Evolutionary conservation across 1,284 basidiomycete genomes (phyloP).

Genomic region (Trichosporon faecale): DNA sequence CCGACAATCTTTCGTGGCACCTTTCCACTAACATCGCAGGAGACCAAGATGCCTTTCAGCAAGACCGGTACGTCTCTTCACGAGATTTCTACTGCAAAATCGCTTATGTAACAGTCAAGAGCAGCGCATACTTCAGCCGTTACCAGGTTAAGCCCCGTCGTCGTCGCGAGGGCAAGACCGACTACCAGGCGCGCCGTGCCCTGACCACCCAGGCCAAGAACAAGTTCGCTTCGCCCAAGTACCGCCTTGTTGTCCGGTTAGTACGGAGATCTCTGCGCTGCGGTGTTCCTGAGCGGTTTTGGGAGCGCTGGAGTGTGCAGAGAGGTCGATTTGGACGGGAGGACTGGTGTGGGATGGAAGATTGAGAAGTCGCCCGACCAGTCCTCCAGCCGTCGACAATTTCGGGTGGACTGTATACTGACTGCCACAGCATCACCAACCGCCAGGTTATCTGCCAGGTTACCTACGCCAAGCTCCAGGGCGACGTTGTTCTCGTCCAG

Average conservation of each 20-base stretch:
- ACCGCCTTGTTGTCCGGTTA: slow-evolving; percentile 69
- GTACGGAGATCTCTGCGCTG: neutral
- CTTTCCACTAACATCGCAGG: neutral
- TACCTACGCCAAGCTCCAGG: slow-evolving; percentile 94
- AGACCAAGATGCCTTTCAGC: slow-evolving; percentile 7
- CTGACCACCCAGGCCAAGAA: slow-evolving; percentile 85
- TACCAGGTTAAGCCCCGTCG: slow-evolving; percentile 97
- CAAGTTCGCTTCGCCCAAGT: slow-evolving; percentile 99
- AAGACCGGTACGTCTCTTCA: neutral
- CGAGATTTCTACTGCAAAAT: neutral
- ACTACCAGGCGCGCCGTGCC: slow-evolving; percentile 75
- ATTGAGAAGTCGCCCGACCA: neutral
- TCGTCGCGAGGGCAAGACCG: slow-evolving; percentile 95
- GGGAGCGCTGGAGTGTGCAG: neutral
- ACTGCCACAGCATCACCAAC: slow-evolving; percentile 84
- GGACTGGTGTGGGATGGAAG: neutral
- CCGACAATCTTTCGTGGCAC: neutral
- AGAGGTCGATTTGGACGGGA: neutral
- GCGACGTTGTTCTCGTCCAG: slow-evolving; percentile 86
- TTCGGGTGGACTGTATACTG: slow-evolving; percentile 65
- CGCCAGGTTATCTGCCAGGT: slow-evolving; percentile 88
- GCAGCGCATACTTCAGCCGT: slow-evolving; percentile 7
- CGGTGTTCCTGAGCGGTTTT: neutral
- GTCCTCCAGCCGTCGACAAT: neutral
- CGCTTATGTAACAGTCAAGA: neutral